Evolutionary conservation across 768 basidiomycete genomes (phyloP), one percentile per base, ranked within the genome.

Genomic region (Trametes coccinea): DNA sequence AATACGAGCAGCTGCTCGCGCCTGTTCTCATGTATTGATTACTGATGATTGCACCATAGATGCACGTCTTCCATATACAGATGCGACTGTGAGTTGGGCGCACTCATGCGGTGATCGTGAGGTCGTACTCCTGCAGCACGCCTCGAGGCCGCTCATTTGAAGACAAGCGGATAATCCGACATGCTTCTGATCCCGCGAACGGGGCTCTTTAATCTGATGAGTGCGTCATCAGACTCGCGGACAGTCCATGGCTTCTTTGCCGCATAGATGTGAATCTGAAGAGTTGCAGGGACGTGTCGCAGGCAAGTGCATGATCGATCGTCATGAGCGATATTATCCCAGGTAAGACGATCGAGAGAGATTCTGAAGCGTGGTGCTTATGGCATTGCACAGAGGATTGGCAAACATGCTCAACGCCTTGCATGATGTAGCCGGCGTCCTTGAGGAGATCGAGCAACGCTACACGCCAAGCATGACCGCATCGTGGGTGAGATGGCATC

Each of bases 301-400:
- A 59, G 57, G 43, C 41, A 51, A 51, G 49, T 51, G 16, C n/a
- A 39, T 17, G 43, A 45, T 55, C 53, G 57, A 29, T 41, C 45
- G 49, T 49, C 40, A 9, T 43, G 41, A 14, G 57, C 57, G 57
- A 59, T 51, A 43, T 58, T 50, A 50, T 47, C 39, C 56, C 57
- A 31, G 41, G 5, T 11, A 14, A 31, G 29, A 41, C 27, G 27
- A 53, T 53, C 11, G 41, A 43, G 40, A 16, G 16, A 14, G 39
- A 30, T 27, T 29, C 11, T 30, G 16, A 17, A 5, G 27, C 8
- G 10, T 22, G 27, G 30, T 48, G 27, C 2, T 22, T 8, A 45
- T 45, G 44, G 7, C 45, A 17, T 17, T 16, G 7, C 45, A 22
- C 22, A 17, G 17, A 46, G 34, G 34, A 11, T 11, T 37, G 34